phyloP scores from a whole-genome alignment of 306 rosid species.

The Cyamopsis tetragonoloba region DNA sequence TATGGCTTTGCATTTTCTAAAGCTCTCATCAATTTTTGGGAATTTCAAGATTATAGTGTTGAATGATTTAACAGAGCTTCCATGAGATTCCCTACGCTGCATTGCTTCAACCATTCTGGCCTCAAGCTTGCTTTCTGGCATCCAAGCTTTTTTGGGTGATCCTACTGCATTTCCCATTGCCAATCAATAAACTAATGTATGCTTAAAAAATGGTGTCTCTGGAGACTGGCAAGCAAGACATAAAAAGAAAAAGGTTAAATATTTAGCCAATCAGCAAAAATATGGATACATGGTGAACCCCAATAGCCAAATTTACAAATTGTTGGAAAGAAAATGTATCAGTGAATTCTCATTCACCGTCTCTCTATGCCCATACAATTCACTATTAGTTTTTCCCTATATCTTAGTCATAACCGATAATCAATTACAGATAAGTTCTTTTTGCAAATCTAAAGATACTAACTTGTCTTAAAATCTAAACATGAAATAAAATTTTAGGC shows the following conservation, averaged over 20 bases:
- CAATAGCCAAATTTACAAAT: not conserved
- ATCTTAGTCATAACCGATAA: not conserved
- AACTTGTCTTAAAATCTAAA: not conserved
- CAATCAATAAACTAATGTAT: constrained; percentile 21
- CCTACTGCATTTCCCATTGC: constrained; percentile 70
- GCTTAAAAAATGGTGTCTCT: constrained; percentile 18
- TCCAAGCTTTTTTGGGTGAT: constrained; percentile 29
- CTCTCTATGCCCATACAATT: not conserved
- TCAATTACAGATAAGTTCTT: not conserved
- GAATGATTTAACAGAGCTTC: constrained; percentile 71
- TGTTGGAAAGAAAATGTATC: not conserved
- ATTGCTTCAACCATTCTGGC: constrained; percentile 79
- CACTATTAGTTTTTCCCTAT: not conserved
- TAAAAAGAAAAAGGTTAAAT: not conserved
- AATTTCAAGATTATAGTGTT: constrained; percentile 80
- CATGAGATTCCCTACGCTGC: constrained; percentile 58
- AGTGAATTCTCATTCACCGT: not conserved
- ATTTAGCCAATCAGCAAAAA: not conserved
- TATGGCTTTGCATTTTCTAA: constrained; percentile 73
- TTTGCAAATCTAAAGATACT: not conserved
- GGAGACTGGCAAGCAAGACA: constrained; percentile 18
- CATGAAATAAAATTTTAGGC: not conserved
- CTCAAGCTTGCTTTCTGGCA: constrained; percentile 68
- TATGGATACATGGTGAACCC: not conserved
- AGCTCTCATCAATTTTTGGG: constrained; percentile 85